These are phyloP conservation scores for Coniosporium tulheliwenetii DNA, from an alignment of 2,329 filamentous ascomycete species.

Conservation along the genomic window DNA sequence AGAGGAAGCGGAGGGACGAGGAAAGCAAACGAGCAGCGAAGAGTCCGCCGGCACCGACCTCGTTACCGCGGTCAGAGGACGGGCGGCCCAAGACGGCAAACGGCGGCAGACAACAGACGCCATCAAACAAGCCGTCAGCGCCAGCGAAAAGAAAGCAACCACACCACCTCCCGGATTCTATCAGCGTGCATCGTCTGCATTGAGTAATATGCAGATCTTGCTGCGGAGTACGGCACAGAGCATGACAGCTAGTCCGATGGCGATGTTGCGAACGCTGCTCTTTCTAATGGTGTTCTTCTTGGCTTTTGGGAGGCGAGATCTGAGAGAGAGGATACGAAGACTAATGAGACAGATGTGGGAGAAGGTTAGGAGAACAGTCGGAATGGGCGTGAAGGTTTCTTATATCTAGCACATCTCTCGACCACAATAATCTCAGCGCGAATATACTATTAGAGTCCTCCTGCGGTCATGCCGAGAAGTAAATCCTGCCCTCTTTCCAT, in stretches of 20 bases:
- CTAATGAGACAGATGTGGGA: conserved; percentile 58
- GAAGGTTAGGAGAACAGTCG: conserved; percentile 70
- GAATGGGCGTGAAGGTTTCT: conserved; percentile 95
- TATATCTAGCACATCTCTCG: conserved; percentile 49
- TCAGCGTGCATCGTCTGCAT: conserved; percentile 26
- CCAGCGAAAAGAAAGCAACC: conserved; percentile 20
- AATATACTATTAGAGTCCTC: too few species aligned
- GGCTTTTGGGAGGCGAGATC: conserved; percentile 57
- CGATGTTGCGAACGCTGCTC: conserved; percentile 47
- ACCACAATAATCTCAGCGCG: too few species aligned
- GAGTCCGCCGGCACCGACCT: conserved; percentile 6
- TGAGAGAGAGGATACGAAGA: conserved; percentile 58
- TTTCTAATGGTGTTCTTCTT: conserved; percentile 68
- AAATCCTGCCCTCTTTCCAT: too few species aligned
- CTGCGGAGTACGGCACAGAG: conserved; percentile 34
- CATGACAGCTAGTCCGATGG: conserved; percentile 38
- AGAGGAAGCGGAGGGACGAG: conserved; percentile 18
- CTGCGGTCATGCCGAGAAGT: too few species aligned
- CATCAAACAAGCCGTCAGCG: not conserved
- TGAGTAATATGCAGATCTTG: conserved; percentile 31
- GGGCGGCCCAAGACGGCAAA: not conserved
- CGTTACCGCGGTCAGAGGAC: not conserved
- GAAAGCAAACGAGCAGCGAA: conserved; percentile 14
- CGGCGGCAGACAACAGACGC: not conserved
- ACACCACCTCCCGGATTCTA: conserved; percentile 20